Evolutionary conservation across 345 rosid genomes (phyloP).

Genomic region (Populus ilicifolia): DNA sequence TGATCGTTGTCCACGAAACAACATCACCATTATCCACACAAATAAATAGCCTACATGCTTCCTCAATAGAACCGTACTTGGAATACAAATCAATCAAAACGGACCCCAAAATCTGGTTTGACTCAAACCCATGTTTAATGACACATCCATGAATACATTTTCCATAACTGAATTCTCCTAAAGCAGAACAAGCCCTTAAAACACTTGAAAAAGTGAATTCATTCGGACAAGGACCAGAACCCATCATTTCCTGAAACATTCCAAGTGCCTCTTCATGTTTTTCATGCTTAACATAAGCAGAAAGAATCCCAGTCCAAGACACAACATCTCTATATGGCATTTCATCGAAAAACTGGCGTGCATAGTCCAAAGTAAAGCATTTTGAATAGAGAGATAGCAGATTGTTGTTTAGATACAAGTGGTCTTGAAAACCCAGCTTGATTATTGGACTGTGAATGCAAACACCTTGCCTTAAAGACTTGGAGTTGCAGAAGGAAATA

Average conservation of each 20-base stretch:
- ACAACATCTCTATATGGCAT: constrained; percentile 58
- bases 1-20: constrained; percentile 66
- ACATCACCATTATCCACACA: constrained; percentile 40
- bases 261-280: constrained; percentile 40
- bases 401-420: constrained; percentile 55
- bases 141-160: constrained; percentile 41
- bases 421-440: constrained; percentile 44
- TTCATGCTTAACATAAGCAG: constrained; percentile 42
- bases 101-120: constrained; percentile 38
- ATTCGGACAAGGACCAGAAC: constrained; percentile 42
- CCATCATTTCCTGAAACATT: constrained; percentile 40
- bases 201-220: constrained; percentile 65
- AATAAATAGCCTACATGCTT: constrained; percentile 41
- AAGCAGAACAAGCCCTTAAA: constrained; percentile 46
- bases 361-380: constrained; percentile 33
- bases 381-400: constrained; percentile 47
- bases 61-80: constrained; percentile 38
- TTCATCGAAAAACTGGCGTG: constrained; percentile 66
- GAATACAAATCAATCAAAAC: constrained; percentile 59
- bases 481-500: constrained; percentile 47
- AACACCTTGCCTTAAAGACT: constrained; percentile 38
- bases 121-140: constrained; percentile 51
- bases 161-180: constrained; percentile 41
- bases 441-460: constrained; percentile 53
- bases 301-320: constrained; percentile 60